Percentiles rank a stretch among this genome's conserved stretches.
These are phyloP conservation scores for Verticillium isaacii DNA, from an alignment of 2,329 filamentous ascomycete species.

Conservation along the genomic window DNA sequence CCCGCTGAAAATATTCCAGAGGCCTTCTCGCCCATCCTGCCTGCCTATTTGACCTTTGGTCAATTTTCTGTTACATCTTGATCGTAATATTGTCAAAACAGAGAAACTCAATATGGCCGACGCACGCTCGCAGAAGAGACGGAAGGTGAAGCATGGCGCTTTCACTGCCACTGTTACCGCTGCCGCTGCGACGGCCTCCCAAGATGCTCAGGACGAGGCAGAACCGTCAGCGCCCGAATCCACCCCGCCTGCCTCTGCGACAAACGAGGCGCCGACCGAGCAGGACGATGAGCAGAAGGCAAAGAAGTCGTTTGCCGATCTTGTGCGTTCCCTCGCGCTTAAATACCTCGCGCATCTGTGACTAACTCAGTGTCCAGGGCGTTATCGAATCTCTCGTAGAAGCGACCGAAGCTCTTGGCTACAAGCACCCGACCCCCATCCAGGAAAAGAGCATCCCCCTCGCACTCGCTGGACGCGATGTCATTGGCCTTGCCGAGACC, in stretches of 20 bases:
- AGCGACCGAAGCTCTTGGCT: conserved; percentile 76
- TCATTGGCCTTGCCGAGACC: conserved; percentile 93
- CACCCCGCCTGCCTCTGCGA: background rate
- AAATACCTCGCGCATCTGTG: no score
- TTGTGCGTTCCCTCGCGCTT: conserved; percentile 34
- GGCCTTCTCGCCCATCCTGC: background rate
- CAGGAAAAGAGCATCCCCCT: conserved; percentile 79
- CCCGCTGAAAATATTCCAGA: background rate
- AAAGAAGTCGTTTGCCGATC: conserved; percentile 62
- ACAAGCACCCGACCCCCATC: conserved; percentile 83
- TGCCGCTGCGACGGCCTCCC: background rate
- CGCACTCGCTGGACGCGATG: conserved; percentile 74
- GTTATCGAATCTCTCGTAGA: conserved; percentile 85
- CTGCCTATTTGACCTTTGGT: background rate
- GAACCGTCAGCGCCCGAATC: background rate
- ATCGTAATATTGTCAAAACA: background rate
- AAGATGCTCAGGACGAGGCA: background rate
- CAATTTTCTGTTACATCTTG: background rate
- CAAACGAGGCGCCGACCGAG: conserved; percentile 1
- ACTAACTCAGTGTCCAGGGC: conserved; percentile 43
- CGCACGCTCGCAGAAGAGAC: background rate
- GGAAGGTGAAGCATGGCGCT: background rate
- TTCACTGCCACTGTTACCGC: background rate
- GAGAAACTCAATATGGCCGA: background rate
- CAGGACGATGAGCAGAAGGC: background rate